Evolutionary conservation across 805 yeast species (phyloP), one percentile per base, ranked within the genome.

Genomic region (Pichia nanzhaoensis): DNA sequence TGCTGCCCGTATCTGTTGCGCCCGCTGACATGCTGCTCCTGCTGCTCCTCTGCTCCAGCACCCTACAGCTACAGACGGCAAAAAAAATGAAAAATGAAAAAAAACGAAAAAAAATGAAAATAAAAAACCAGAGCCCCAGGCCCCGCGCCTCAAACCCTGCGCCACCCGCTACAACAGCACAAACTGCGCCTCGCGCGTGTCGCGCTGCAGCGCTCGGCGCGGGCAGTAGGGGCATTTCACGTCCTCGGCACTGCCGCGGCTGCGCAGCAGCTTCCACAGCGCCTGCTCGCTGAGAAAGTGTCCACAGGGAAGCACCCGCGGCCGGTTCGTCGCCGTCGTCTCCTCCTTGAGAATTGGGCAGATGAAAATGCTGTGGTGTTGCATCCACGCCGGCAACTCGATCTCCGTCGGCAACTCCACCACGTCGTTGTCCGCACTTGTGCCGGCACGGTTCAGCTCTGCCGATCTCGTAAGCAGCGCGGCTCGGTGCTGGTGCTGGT

Each of bases 181-280:
- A 34, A 46, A 46, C 33, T 31, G 22, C 2, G 42, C 49, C 10
- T 38, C 34, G 5, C 7, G n/a, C 1, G 49, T 43, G 6, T 33
- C 43, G n/a, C 46, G 14, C 39, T 37, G 34, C 2, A 28, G 22
- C 1, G 75, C 67, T 36, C 71, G 74, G 6, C 63, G 63, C 0
- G 88, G 87, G 56, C 89, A 82, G 53, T 82, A 82, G 1, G 88
- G 89, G 58, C 89, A 82, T 56, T 82, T 82, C 63, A 82, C 30
- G 12, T 44, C 47, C 19, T 44, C 44, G 18, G 36, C 62, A 50
- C 64, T 61, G 34, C 40, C 35, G 13, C 34, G 17, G 13, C 65
- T 61, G 50, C 64, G 61, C 32, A 69, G 67, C 49, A 82, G 59
- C 36, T 72, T 72, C 37, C 61, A 63, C 47, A 81, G 58, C 47